Evolutionary conservation across 2,329 filamentous ascomycete genomes (phyloP), one percentile per base, ranked within the genome.

Genomic region (Ascochyta fabae): DNA sequence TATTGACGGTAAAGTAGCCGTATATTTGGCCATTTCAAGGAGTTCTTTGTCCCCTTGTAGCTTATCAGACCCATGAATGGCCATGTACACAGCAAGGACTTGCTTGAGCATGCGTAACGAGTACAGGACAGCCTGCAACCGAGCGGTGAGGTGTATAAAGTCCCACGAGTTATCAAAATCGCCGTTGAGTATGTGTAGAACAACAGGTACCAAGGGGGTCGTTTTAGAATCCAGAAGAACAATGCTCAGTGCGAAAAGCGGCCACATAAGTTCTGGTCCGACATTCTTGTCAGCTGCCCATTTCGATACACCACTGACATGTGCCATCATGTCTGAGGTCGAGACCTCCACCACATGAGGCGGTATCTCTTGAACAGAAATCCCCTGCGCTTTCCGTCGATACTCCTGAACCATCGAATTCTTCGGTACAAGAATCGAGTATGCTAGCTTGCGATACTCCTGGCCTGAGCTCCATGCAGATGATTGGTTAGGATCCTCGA

Each of bases 401-500:
- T 76, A 73, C 51, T 81, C 79, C 7, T 72, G 63, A 5, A 79
- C 53, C 1, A 52, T 38, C 13, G 53, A 41, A 2, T 41, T 48
- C 6, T 43, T 33, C 6, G 27, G 52, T 19, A 59, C 57, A 3
- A 80, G 55, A 2, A 78, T 60, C 1, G 72, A 75, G 54, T 80
- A 81, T 6, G 73, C 74, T 19, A 78, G 49, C 2, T 60, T 58
- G 5, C 79, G 76, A 3, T 78, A 56, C 6, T 71, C 62, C 13
- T 67, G 56, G 1, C 77, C 77, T 10, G 75, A 56, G 24, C 67
- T 68, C 78, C 79, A 82, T 6, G 78, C 78, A 1, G 79, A 77
- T 34, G 74, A 70, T 46, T 74, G 70, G 12, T 69, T 67, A 0
- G 78, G 71, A 52, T 82, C 79, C 51, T 82, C 79, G 12, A 86